Evolutionary conservation across 164 flowering plant genomes (phyloP).

Genomic region (Umbilicus rupestris): DNA sequence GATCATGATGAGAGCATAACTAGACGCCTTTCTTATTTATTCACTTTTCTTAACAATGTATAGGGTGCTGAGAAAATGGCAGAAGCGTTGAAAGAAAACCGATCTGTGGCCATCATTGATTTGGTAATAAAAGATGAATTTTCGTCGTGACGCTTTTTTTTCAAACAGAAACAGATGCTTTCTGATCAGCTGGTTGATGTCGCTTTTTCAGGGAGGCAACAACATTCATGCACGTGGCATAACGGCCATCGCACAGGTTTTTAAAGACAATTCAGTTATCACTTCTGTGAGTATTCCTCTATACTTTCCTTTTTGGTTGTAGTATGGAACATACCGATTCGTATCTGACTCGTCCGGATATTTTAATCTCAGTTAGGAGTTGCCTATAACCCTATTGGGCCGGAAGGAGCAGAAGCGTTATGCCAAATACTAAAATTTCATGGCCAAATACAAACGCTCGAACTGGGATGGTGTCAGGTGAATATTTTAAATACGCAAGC

Average conservation of each 20-base stretch:
- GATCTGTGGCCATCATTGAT: slow-evolving; percentile 55
- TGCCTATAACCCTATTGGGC: slow-evolving; percentile 90
- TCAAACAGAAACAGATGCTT: not conserved
- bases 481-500: not conserved
- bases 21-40: not conserved
- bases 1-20: too few relatives aligned
- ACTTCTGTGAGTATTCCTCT: slow-evolving; percentile 42
- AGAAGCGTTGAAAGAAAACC: slow-evolving; percentile 76
- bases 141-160: not conserved
- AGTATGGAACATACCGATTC: not conserved
- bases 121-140: slow-evolving; percentile 38
- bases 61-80: slow-evolving; percentile 91
- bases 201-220: slow-evolving; percentile 72
- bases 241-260: slow-evolving; percentile 46
- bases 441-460: slow-evolving; percentile 74
- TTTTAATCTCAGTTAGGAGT: slow-evolving; percentile 58
- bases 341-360: slow-evolving; percentile 5
- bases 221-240: slow-evolving; percentile 77
- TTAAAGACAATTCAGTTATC: slow-evolving; percentile 67
- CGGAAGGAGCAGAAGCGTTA: slow-evolving; percentile 81
- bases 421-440: slow-evolving; percentile 84
- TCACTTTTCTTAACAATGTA: slow-evolving; percentile 7
- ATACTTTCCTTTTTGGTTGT: slow-evolving; percentile 4
- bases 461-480: slow-evolving; percentile 99
- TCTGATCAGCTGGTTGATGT: not conserved